Evolutionary conservation across 805 yeast species (phyloP).

Genomic region (Candida glaebosa): DNA sequence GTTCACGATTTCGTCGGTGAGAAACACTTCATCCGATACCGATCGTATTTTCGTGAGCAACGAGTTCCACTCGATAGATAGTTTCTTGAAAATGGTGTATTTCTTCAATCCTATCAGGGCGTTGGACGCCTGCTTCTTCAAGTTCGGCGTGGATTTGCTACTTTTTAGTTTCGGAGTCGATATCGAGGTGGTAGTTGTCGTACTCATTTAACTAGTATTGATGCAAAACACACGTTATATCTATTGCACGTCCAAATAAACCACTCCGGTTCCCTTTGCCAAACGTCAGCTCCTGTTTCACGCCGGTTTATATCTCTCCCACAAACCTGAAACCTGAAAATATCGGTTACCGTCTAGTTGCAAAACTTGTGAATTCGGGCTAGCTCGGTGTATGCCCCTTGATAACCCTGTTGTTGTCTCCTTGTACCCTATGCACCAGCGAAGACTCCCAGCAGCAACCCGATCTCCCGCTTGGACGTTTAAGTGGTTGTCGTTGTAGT

Average conservation of each 20-base stretch:
- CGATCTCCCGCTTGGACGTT: background rate
- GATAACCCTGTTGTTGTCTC: too few species aligned
- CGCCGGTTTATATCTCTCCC: too few species aligned
- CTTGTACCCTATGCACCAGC: too few species aligned
- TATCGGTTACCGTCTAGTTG: too few species aligned
- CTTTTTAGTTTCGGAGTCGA: constrained; percentile 4
- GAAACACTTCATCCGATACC: constrained; percentile 47
- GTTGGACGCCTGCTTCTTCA: constrained; percentile 5
- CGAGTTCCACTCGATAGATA: constrained; percentile 37
- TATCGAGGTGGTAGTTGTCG: constrained; percentile 9
- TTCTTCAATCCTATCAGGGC: background rate
- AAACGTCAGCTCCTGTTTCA: too few species aligned
- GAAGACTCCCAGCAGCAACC: background rate
- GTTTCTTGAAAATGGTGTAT: constrained; percentile 27
- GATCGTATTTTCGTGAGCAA: constrained; percentile 32
- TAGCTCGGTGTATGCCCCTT: too few species aligned
- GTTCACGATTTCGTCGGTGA: constrained; percentile 47
- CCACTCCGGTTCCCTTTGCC: too few species aligned
- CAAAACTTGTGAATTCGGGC: too few species aligned
- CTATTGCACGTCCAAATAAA: too few species aligned
- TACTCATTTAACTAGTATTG: background rate
- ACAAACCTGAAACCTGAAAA: too few species aligned
- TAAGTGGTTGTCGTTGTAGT: background rate
- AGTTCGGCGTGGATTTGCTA: constrained; percentile 5
- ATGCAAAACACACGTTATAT: too few species aligned